Conservation (phyloP, 2,329 filamentous ascomycete genomes). For the Coniochaeta sp. region DNA sequence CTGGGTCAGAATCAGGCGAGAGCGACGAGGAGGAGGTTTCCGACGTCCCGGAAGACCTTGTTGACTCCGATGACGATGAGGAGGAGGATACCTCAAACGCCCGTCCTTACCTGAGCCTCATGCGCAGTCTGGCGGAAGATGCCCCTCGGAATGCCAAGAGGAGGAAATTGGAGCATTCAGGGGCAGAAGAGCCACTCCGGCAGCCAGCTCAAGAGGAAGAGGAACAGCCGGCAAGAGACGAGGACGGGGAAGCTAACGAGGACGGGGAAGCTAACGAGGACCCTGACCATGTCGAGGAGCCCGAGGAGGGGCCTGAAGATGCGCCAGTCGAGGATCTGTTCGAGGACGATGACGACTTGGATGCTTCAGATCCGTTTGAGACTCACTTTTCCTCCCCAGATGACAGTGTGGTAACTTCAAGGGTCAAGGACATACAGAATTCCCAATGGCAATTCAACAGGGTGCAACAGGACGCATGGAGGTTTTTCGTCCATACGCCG, state of each 20-base stretch:
- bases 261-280: no score
- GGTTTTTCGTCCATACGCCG: conserved; percentile 40
- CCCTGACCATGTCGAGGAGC: conserved; percentile 40
- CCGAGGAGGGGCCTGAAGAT: conserved; percentile 32
- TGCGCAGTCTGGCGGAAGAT: conserved; percentile 47
- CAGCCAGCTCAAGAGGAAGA: neutral
- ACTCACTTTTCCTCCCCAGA: conserved; percentile 68
- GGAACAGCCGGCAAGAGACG: conserved; percentile 11
- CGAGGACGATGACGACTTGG: conserved; percentile 42
- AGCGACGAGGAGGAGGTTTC: conserved; percentile 1
- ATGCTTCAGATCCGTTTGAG: conserved; percentile 65
- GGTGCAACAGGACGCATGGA: conserved; percentile 36
- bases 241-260: conserved; percentile 26
- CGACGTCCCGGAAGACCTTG: conserved; percentile 25
- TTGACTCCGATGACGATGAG: conserved; percentile 37
- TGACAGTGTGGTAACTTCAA: conserved; percentile 48
- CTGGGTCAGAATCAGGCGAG: neutral
- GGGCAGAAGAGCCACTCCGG: conserved; percentile 13
- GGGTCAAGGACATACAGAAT: conserved; percentile 41
- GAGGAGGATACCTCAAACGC: conserved; percentile 33
- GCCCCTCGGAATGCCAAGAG: conserved; percentile 43
- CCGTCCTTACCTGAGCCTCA: conserved; percentile 49
- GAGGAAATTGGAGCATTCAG: conserved; percentile 44
- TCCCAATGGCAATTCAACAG: conserved; percentile 46
- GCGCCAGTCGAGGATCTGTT: conserved; percentile 15